Evolutionary conservation across 192 early-diverging fungal species (phyloP), one percentile per base, ranked within the genome.

Genomic region (Funneliformis geosporum): DNA sequence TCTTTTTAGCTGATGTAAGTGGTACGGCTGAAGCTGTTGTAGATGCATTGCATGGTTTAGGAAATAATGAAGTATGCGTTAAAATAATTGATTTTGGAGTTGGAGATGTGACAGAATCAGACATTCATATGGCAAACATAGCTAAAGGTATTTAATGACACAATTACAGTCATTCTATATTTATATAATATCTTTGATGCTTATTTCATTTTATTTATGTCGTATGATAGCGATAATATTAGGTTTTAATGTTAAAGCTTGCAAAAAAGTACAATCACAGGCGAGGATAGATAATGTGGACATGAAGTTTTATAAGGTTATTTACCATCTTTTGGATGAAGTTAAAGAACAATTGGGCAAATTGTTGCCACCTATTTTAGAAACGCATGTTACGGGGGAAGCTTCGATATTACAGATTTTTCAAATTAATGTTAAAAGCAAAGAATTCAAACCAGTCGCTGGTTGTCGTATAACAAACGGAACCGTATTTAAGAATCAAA

Each of bases 301-400:
- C 1, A 83, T 99, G 46, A 86, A 90, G 75, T 81, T 88, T 25
- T 93, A 93, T 81, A 90, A 92, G 14, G 89, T 99, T 73, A 98
- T 99, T 73, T 99, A 99, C 86, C 91, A 93, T 76, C 86, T 99
- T n/a, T 78, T 99, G 60, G 97, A 99, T 78, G 92, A 94, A 70
- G 85, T 98, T 46, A 96, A 97, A 85, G 86, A 91, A 60, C 80
- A 88, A 61, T 83, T 99, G 83, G 83, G 87, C 9, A 89, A 90
- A 33, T 86, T 93, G 39, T 86, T 99, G 40, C 93, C 95, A 72
- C 95, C 95, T 12, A 88, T 94, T 44, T 82, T 91, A 38, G 85
- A 92, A 62, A 92, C 89, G 21, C 92, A 94, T 68, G 89, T 95
- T n/a, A 86, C 88, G 40, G 96, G 96, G 39, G 96, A 99, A 79